These are phyloP conservation scores for Curvularia spicifera DNA, from an alignment of 2,329 filamentous ascomycete genomes.

Conservation along the genomic window DNA sequence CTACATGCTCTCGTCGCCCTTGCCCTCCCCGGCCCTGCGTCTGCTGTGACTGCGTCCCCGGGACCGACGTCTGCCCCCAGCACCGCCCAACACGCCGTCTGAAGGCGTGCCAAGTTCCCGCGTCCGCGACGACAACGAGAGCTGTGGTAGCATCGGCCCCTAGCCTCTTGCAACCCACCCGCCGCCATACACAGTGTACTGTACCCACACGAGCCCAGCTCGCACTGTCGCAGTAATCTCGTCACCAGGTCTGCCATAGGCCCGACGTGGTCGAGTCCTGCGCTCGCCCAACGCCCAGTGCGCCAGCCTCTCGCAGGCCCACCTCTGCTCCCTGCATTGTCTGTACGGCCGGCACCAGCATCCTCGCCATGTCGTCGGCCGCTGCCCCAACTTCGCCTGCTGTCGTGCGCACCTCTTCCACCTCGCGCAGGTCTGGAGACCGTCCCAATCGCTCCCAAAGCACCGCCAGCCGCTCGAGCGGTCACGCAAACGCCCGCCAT, in stretches of 20 bases:
- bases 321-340: conserved; percentile 35
- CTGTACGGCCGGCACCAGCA: conserved; percentile 17
- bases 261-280: conserved; percentile 23
- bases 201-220: conserved; percentile 2
- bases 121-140: conserved; percentile 11
- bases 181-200: conserved; percentile 2
- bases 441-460: conserved; percentile 49
- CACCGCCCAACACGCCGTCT: conserved; percentile 15
- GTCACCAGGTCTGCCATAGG: conserved; percentile 10
- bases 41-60: conserved; percentile 17
- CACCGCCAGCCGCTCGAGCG: conserved; percentile 39
- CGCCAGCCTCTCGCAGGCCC: conserved; percentile 24
- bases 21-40: conserved; percentile 8
- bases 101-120: conserved; percentile 21
- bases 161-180: conserved; percentile 16
- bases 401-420: conserved; percentile 45
- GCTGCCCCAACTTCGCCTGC: conserved; percentile 53
- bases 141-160: conserved; percentile 21
- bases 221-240: conserved; percentile 17
- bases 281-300: conserved; percentile 27
- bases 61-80: conserved; percentile 18
- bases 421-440: conserved; percentile 41
- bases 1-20: background rate
- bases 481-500: conserved; percentile 44
- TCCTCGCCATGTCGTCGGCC: conserved; percentile 48